phyloP scores from a whole-genome alignment of 257 asterid genomes.

The Fraxinus pennsylvanica region DNA sequence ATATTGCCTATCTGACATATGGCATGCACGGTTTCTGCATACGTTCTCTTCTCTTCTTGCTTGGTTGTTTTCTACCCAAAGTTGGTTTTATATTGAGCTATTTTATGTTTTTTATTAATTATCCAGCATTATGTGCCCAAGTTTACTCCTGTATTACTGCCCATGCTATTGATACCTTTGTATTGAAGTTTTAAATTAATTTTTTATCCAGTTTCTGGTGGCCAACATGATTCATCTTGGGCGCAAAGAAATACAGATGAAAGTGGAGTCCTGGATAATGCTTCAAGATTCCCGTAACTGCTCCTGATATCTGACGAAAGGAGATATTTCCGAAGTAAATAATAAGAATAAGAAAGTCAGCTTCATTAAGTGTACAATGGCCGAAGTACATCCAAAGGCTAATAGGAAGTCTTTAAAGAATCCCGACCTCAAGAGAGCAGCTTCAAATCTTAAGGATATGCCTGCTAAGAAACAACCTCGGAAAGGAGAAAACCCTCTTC shows the following conservation, averaged over 20 bases:
- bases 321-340: constrained; percentile 32
- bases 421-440: constrained; percentile 54
- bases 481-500: constrained; percentile 67
- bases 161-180: background rate
- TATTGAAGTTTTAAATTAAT: background rate
- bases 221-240: background rate
- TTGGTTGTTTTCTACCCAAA: background rate
- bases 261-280: background rate
- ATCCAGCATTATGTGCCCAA: background rate
- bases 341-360: constrained; percentile 37
- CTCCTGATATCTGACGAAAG: constrained; percentile 25
- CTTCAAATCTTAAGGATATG: constrained; percentile 62
- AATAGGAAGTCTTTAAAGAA: constrained; percentile 48
- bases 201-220: background rate
- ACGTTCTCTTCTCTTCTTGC: background rate
- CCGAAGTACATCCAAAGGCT: constrained; percentile 54
- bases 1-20: background rate
- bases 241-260: background rate
- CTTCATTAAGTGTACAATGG: constrained; percentile 49
- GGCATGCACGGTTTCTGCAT: background rate
- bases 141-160: background rate
- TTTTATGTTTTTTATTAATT: background rate
- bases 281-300: background rate
- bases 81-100: background rate
- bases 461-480: constrained; percentile 60